Percentiles rank a stretch among this genome's conserved stretches.
These are phyloP conservation scores for Xylaria acuta DNA, from an alignment of 495 filamentous ascomycete species.

Conservation along the genomic window DNA sequence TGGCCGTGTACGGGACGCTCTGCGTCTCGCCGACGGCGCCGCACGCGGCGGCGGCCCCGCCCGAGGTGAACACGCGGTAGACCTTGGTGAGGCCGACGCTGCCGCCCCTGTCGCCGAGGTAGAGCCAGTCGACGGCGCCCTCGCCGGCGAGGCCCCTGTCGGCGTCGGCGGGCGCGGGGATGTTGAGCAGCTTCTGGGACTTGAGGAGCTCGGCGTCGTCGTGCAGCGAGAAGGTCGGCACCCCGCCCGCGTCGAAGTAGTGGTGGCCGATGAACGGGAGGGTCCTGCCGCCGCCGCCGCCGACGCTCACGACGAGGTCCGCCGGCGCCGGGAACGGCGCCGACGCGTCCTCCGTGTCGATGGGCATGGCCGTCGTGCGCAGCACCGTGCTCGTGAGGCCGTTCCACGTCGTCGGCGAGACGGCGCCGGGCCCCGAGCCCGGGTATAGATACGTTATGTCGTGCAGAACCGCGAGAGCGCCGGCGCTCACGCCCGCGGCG, in stretches of 20 bases:
- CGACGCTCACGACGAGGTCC: conserved; percentile 38
- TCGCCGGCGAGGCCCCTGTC: conserved; percentile 48
- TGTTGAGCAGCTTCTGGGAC: conserved; percentile 52
- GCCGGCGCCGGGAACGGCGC: conserved; percentile 50
- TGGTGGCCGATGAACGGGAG: conserved; percentile 64
- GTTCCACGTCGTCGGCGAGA: conserved; percentile 39
- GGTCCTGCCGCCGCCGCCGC: conserved; percentile 31
- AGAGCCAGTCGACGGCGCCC: conserved; percentile 70
- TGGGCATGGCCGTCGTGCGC: conserved; percentile 41
- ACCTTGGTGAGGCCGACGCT: conserved; percentile 60
- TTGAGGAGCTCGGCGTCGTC: conserved; percentile 46
- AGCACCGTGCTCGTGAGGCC: conserved; percentile 42
- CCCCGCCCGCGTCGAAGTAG: conserved; percentile 61
- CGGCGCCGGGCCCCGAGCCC: conserved; percentile 38
- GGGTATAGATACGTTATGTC: conserved; percentile 60
- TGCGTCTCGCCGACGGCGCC: conserved; percentile 48
- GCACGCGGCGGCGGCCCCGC: conserved; percentile 61
- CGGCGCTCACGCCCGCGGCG: conserved; percentile 47
- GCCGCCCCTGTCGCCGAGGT: conserved; percentile 56
- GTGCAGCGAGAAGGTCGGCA: conserved; percentile 66
- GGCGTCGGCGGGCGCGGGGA: conserved; percentile 58
- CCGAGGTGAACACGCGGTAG: conserved; percentile 72
- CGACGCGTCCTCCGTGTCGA: conserved; percentile 45
- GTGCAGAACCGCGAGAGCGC: conserved; percentile 73
- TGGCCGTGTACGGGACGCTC: conserved; percentile 68